Evolutionary conservation across 1,139 yeast genomes (phyloP).

Genomic region (Sugiyamaella novakii): DNA sequence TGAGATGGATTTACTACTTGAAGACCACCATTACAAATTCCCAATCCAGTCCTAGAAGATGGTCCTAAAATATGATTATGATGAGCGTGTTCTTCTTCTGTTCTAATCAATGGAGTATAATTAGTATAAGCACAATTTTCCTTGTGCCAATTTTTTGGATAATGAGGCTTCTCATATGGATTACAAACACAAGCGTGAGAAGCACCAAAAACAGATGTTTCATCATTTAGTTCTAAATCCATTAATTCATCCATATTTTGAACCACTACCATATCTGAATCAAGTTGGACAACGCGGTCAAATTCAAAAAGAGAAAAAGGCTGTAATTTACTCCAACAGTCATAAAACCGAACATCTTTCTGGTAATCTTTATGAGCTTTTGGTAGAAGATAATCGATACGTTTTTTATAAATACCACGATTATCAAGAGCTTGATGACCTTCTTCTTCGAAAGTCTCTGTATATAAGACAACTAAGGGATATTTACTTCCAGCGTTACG

Average conservation of each 20-base stretch:
- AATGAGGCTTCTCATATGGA: constrained; percentile 52
- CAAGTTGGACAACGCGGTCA: constrained; percentile 54
- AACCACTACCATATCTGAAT: constrained; percentile 58
- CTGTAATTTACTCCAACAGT: constrained; percentile 61
- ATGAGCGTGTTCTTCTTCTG: constrained; percentile 4
- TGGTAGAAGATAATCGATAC: constrained; percentile 50
- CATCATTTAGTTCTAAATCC: constrained; percentile 44
- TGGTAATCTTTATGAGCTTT: constrained; percentile 47
- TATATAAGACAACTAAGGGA: constrained; percentile 55
- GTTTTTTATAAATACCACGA: constrained; percentile 47
- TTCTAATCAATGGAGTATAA: constrained; percentile 31
- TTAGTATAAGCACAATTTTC: constrained; percentile 53
- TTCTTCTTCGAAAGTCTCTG: constrained; percentile 47
- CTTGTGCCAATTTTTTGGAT: constrained; percentile 55
- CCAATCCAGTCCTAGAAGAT: constrained; percentile 44
- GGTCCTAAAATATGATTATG: constrained; percentile 48
- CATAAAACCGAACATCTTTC: constrained; percentile 54
- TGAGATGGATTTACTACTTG: constrained; percentile 50
- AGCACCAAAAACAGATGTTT: constrained; percentile 51
- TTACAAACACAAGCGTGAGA: constrained; percentile 64
- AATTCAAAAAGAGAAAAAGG: constrained; percentile 53
- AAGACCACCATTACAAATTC: constrained; percentile 58
- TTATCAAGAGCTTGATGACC: constrained; percentile 46
- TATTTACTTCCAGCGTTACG: constrained; percentile 47
- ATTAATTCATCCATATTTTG: constrained; percentile 60